Evolutionary conservation across 2,329 filamentous ascomycete species (phyloP).

Genomic region (Cercospora janseana): DNA sequence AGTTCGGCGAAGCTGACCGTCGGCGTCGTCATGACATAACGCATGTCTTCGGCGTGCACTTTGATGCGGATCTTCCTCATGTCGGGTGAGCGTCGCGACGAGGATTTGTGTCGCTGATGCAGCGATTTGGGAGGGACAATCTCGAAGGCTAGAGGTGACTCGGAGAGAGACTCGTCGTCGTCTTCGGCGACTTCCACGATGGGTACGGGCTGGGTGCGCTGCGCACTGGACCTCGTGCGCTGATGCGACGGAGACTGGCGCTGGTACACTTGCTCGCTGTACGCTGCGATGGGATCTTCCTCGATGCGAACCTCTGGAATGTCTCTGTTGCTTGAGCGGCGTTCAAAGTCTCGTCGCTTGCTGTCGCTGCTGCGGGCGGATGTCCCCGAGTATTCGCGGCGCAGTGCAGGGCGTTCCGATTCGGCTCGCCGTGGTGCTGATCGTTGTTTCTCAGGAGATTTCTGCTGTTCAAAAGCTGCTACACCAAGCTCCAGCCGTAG

Average conservation of each 20-base stretch:
- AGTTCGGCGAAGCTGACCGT: slow-evolving; percentile 74
- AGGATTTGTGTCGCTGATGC: slow-evolving; percentile 51
- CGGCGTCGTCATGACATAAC: slow-evolving; percentile 82
- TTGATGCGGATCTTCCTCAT: slow-evolving; percentile 81
- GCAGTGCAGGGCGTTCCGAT: slow-evolving; percentile 44
- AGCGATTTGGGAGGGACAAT: slow-evolving; percentile 42
- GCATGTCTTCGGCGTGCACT: slow-evolving; percentile 84
- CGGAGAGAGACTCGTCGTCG: slow-evolving; percentile 16
- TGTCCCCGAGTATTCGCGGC: slow-evolving; percentile 37
- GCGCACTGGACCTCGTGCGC: slow-evolving; percentile 36
- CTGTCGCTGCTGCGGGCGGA: slow-evolving; percentile 26
- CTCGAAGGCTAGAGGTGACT: slow-evolving; percentile 58
- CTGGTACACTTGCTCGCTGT: slow-evolving; percentile 27
- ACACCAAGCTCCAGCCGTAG: slow-evolving; percentile 49
- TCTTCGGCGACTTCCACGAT: slow-evolving; percentile 77
- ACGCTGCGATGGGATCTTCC: slow-evolving; percentile 40
- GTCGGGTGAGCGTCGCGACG: slow-evolving; percentile 54
- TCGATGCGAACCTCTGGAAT: slow-evolving; percentile 64
- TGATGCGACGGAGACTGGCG: slow-evolving; percentile 28
- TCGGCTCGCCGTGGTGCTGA: slow-evolving; percentile 43
- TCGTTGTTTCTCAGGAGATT: slow-evolving; percentile 35
- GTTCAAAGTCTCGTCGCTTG: slow-evolving; percentile 49
- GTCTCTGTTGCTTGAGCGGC: slow-evolving; percentile 55
- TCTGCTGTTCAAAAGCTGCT: slow-evolving; percentile 48
- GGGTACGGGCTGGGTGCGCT: slow-evolving; percentile 56